Conservation (phyloP, 1,284 basidiomycete species). For the Fomitopsis betulina region DNA sequence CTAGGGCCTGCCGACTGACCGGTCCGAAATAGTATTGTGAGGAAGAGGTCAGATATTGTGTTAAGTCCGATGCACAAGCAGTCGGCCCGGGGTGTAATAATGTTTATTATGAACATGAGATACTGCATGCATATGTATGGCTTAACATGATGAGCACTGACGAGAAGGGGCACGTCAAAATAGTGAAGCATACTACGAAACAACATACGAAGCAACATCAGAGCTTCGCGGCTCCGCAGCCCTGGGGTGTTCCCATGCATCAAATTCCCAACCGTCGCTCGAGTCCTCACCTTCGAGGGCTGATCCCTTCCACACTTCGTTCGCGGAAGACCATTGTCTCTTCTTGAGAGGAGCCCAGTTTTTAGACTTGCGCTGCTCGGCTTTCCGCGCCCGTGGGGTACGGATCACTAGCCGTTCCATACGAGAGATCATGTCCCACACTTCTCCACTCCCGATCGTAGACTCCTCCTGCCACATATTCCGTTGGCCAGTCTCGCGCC, state of each 20-base stretch:
- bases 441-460: constrained; percentile 38
- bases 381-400: not conserved
- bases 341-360: not conserved
- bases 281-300: constrained; percentile 11
- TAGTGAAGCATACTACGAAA: not conserved
- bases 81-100: too few relatives aligned
- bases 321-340: constrained; percentile 14
- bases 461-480: constrained; percentile 47
- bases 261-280: constrained; percentile 19
- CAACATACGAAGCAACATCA: not conserved
- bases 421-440: constrained; percentile 32
- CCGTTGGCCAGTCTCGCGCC: constrained; percentile 56
- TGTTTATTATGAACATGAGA: too few relatives aligned
- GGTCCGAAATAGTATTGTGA: too few relatives aligned
- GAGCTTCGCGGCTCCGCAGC: not conserved
- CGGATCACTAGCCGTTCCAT: constrained; percentile 33
- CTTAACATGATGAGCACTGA: not conserved
- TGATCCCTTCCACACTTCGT: constrained; percentile 22
- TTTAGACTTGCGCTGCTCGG: not conserved
- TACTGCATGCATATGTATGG: not conserved
- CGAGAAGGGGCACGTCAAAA: not conserved
- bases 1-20: too few relatives aligned
- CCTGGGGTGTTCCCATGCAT: constrained; percentile 13
- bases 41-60: too few relatives aligned
- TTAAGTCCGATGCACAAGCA: too few relatives aligned